A percentile compares a stretch with the other conserved stretches of the same genome.
Evolutionary conservation across 139 green algal species (phyloP).

Genomic region (Chlorella vulgaris): DNA sequence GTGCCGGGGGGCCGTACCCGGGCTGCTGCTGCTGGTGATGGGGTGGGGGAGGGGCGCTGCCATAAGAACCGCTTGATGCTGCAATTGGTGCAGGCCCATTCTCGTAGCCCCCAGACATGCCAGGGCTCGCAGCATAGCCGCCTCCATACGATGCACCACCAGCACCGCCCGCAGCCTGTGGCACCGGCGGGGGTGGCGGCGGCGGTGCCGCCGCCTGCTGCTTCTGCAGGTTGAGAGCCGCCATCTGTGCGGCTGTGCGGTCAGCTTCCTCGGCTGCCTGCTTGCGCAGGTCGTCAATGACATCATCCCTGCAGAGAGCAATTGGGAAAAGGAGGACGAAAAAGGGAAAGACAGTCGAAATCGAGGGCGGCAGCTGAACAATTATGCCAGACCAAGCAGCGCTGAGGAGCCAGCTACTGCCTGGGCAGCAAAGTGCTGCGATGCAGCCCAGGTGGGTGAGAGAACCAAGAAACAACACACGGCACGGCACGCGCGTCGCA

Average conservation of each 20-base stretch:
- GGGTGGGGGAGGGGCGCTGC: neutral
- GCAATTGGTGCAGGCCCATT: neutral
- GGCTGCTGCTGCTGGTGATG: neutral
- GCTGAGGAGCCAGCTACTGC: too few species aligned
- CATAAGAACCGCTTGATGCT: neutral
- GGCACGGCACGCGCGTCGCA: too few species aligned
- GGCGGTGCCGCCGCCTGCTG: neutral
- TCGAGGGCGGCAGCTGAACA: too few species aligned
- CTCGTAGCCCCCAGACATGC: neutral
- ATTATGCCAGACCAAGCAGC: too few species aligned
- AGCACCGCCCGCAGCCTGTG: neutral
- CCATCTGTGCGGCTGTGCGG: conserved; percentile 11
- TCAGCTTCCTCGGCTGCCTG: conserved; percentile 26
- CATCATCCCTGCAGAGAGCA: conserved; percentile 54
- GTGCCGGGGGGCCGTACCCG: neutral
- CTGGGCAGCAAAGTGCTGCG: too few species aligned
- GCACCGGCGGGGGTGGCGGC: neutral
- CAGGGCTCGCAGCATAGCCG: neutral
- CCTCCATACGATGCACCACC: neutral
- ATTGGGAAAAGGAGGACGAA: neutral
- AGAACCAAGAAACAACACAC: too few species aligned
- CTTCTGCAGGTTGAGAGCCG: conserved; percentile 15
- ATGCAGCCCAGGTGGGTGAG: too few species aligned
- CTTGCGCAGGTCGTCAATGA: conserved; percentile 49
- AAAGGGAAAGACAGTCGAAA: neutral